Evolutionary conservation across 805 yeast species (phyloP), one percentile per base, ranked within the genome.

Genomic region (Candida corydali): DNA sequence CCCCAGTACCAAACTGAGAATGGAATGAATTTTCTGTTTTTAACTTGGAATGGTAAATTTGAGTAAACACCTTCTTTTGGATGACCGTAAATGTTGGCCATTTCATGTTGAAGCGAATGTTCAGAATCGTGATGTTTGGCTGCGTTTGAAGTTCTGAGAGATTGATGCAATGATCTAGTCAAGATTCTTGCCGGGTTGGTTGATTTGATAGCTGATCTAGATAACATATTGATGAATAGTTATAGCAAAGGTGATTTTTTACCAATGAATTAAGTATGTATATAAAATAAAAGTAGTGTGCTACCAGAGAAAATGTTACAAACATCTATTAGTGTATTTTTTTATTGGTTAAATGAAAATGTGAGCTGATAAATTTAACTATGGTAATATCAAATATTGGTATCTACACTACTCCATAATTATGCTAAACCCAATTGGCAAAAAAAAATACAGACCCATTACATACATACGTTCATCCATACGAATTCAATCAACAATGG

Each of bases 41-140:
- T 88, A 46, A 91, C 95, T 75, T 79, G 79, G 80, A 91, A 93
- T 49, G 98, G 98, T 46, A 91, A 59, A 78, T 93, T 91, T 55
- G 83, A 72, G 81, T 93, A 93, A 32, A 82, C 80, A 57, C 97
- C 97, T 37, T 47, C 46, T 48, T 61, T 55, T 34, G 72, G 71
- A 30, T 63, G 38, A 30, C 72, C 72, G 48, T 49, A 63, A 32
- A 62, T 46, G 35, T 54, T 55, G 51, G 52, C 57, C 57, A 58
- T 45, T 33, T 32, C 26, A 24, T 32, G 25, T 12, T 32, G 27
- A 26, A 26, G 12, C 15, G 28, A 26, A 14, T 32, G 34, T 10
- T n/a, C n/a, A n/a, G n/a, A n/a, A n/a, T n/a, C n/a, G n/a, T 24
- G 26, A 7, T 25, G 28, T n/a, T 18, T 14, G 4, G 15, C 15